Evolutionary conservation across 2,329 filamentous ascomycete species (phyloP).

Genomic region (Tolypocladium sp.): DNA sequence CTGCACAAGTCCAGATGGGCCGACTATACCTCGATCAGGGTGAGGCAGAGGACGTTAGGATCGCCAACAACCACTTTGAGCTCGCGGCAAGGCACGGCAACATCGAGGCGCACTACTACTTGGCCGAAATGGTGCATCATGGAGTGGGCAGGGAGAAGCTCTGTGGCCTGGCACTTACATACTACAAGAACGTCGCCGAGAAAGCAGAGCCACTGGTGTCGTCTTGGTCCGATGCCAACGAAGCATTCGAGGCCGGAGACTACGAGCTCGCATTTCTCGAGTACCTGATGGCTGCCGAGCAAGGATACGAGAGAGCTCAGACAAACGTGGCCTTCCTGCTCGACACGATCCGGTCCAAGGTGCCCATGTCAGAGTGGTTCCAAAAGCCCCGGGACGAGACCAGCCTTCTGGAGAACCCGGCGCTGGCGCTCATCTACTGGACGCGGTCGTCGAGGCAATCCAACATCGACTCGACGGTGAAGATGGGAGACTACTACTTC

Average conservation of each 20-base stretch:
- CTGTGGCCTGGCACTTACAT: conserved; percentile 66
- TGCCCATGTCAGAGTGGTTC: conserved; percentile 31
- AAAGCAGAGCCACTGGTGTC: conserved; percentile 65
- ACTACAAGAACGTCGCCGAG: conserved; percentile 75
- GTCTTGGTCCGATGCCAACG: conserved; percentile 74
- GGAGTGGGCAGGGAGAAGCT: conserved; percentile 73
- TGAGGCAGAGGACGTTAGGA: conserved; percentile 55
- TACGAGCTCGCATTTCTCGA: conserved; percentile 70
- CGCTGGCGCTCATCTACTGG: conserved; percentile 81
- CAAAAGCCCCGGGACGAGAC: conserved; percentile 26
- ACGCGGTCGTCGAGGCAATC: conserved; percentile 86
- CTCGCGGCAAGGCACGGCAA: conserved; percentile 73
- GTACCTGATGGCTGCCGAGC: conserved; percentile 82
- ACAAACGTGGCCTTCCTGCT: conserved; percentile 84
- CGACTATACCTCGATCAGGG: conserved; percentile 82
- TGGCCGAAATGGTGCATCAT: conserved; percentile 77
- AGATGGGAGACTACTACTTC: conserved; percentile 98
- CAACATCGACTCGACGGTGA: conserved; percentile 89
- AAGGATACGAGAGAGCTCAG: conserved; percentile 83
- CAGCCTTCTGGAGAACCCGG: conserved; percentile 40
- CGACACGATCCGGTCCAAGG: conserved; percentile 56
- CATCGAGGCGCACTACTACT: conserved; percentile 85
- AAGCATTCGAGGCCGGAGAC: conserved; percentile 71
- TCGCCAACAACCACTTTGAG: conserved; percentile 80
- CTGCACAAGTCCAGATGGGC: conserved; percentile 75